Evolutionary conservation across 306 rosid genomes (phyloP).

Genomic region (Chamaecrista fasciculata): DNA sequence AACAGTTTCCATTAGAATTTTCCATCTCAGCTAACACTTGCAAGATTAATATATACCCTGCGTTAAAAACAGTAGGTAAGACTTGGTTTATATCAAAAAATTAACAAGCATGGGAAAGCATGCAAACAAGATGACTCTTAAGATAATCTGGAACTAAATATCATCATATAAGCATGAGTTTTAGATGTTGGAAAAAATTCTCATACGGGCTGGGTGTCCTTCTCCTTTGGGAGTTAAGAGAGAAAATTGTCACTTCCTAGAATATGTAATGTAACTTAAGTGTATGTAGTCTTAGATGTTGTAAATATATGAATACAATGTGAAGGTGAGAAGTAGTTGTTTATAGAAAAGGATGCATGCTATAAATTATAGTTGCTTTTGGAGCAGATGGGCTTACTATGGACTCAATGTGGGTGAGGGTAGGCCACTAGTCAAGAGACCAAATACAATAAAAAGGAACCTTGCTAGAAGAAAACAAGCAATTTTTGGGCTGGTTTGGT

Average conservation of each 20-base stretch:
- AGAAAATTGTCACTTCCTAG: not conserved
- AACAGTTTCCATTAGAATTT: slow-evolving; percentile 7
- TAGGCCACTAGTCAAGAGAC: slow-evolving; percentile 23
- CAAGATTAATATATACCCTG: slow-evolving; percentile 3
- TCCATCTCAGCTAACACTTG: slow-evolving; percentile 38
- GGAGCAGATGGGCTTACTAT: not conserved
- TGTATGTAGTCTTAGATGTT: not conserved
- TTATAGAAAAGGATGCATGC: slow-evolving; percentile 3
- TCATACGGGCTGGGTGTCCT: not conserved
- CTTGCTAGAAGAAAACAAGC: not conserved
- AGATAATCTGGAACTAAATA: not conserved
- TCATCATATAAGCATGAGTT: not conserved
- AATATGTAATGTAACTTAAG: slow-evolving; percentile 16
- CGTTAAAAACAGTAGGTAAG: not conserved
- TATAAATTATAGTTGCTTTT: not conserved
- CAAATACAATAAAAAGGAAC: not conserved
- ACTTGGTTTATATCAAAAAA: not conserved
- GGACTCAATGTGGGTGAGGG: slow-evolving; percentile 31
- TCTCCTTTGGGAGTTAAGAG: not conserved
- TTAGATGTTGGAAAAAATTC: no score
- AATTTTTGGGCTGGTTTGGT: slow-evolving; percentile 18
- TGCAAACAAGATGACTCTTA: not conserved
- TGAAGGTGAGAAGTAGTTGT: slow-evolving; percentile 28
- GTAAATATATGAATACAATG: not conserved
- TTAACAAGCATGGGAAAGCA: slow-evolving; percentile 20